A percentile compares a stretch with the other conserved stretches of the same genome.
Conservation (phyloP, 106 monocot species). For the Platanthera guangdongensis region DNA sequence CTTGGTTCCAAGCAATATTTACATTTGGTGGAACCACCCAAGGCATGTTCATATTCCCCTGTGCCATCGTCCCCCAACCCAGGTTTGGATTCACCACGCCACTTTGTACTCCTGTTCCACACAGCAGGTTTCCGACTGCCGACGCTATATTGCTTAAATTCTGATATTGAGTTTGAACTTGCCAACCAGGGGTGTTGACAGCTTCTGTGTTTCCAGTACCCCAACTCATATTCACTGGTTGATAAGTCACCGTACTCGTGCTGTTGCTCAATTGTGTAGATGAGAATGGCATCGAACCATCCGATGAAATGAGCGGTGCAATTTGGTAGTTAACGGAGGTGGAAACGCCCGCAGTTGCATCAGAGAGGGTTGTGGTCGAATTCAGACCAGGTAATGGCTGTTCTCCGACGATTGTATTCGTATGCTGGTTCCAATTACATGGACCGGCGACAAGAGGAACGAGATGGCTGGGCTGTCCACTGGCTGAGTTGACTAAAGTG, state of each 20-base stretch:
- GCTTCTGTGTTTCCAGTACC: slow-evolving; percentile 1
- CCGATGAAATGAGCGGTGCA: not conserved
- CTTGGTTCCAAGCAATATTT: slow-evolving; percentile 11
- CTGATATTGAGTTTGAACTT: slow-evolving; percentile 11
- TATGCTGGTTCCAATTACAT: not conserved
- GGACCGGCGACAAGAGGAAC: not conserved
- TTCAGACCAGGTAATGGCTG: slow-evolving; percentile 5
- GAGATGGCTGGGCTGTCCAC: not conserved
- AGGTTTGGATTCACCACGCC: slow-evolving; percentile 4
- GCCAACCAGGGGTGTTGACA: slow-evolving; percentile 11
- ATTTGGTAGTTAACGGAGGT: slow-evolving; percentile 2
- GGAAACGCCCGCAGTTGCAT: not conserved
- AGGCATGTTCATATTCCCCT: slow-evolving; percentile 29
- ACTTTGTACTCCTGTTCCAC: slow-evolving; percentile 9
- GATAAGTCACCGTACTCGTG: slow-evolving; percentile 3
- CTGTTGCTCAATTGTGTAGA: slow-evolving; percentile 14
- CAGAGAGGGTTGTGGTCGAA: not conserved
- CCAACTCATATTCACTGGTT: slow-evolving; percentile 3
- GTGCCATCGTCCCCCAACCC: slow-evolving; percentile 38
- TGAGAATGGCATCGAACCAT: slow-evolving; percentile 4
- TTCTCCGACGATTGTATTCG: not conserved
- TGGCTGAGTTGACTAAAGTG: not conserved
- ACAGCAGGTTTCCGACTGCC: slow-evolving; percentile 12
- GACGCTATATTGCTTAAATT: slow-evolving; percentile 6
- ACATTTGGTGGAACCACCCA: slow-evolving; percentile 21